A percentile compares a stretch with the other conserved stretches of the same genome.
Conservation (phyloP, 495 filamentous ascomycete genomes). For the Penicillium taxi region DNA sequence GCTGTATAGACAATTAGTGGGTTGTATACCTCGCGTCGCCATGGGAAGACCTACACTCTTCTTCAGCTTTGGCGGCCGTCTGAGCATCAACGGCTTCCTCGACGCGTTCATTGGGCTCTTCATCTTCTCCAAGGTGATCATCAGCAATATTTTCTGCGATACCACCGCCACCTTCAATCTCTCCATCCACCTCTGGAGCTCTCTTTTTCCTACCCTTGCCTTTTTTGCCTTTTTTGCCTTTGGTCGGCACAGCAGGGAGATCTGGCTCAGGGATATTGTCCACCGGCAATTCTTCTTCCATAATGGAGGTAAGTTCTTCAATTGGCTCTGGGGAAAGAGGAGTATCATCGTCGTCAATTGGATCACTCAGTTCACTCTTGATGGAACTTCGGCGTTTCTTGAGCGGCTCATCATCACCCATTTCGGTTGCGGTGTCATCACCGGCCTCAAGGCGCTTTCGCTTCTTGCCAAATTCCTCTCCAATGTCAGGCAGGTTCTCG, state of each 20-base stretch:
- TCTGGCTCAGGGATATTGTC: slow-evolving; percentile 33
- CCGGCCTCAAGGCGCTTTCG: slow-evolving; percentile 40
- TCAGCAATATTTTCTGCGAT: slow-evolving; percentile 24
- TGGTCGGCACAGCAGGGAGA: slow-evolving; percentile 20
- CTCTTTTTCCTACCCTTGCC: slow-evolving; percentile 40
- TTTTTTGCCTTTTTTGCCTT: slow-evolving; percentile 36
- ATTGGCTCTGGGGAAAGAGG: slow-evolving; percentile 18
- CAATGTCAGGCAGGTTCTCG: slow-evolving; percentile 24
- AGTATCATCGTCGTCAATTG: slow-evolving; percentile 20
- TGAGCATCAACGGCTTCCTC: slow-evolving; percentile 38
- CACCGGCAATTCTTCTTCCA: slow-evolving; percentile 29
- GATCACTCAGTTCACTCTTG: slow-evolving; percentile 39
- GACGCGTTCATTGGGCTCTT: slow-evolving; percentile 33
- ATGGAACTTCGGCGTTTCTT: slow-evolving; percentile 40
- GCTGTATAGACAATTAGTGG: slow-evolving; percentile 39
- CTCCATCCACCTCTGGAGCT: slow-evolving; percentile 32
- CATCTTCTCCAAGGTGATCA: slow-evolving; percentile 38
- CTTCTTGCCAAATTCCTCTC: slow-evolving; percentile 35
- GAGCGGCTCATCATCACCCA: slow-evolving; percentile 36
- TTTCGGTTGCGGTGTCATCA: slow-evolving; percentile 34
- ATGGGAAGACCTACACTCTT: slow-evolving; percentile 60
- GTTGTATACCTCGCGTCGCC: slow-evolving; percentile 31
- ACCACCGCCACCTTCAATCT: slow-evolving; percentile 21
- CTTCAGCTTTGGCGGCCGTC: slow-evolving; percentile 37
- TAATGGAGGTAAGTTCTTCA: slow-evolving; percentile 28